These are phyloP conservation scores for Naganishia kalamii DNA, from an alignment of 768 basidiomycete species.

Conservation along the genomic window DNA sequence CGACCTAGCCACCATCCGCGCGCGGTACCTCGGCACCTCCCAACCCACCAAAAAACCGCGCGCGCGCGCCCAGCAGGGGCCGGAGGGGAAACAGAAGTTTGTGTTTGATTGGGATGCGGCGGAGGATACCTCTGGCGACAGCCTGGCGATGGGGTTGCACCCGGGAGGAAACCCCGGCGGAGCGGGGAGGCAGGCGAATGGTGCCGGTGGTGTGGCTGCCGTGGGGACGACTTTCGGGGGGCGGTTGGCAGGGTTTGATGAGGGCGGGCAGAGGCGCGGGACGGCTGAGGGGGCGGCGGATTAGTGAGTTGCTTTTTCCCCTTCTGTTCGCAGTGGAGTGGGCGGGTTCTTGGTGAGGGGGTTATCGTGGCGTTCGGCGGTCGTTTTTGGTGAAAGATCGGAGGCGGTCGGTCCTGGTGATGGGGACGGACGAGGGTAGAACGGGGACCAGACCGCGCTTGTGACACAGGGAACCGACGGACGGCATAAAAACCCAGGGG, in stretches of 20 bases:
- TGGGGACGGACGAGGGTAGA: too few relatives aligned
- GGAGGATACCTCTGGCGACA: slow-evolving; percentile 90
- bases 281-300: slow-evolving; percentile 15
- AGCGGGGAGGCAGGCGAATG: slow-evolving; percentile 31
- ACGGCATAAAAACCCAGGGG: too few relatives aligned
- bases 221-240: slow-evolving; percentile 45
- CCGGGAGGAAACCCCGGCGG: slow-evolving; percentile 37
- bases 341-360: too few relatives aligned
- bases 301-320: neutral
- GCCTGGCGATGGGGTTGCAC: too few relatives aligned
- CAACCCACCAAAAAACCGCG: slow-evolving; percentile 13
- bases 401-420: too few relatives aligned
- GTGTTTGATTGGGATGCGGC: slow-evolving; percentile 99
- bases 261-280: slow-evolving; percentile 31
- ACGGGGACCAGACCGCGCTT: too few relatives aligned
- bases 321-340: neutral
- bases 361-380: too few relatives aligned
- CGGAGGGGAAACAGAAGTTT: slow-evolving; percentile 70
- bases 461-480: too few relatives aligned
- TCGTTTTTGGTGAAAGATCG: too few relatives aligned
- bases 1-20: slow-evolving; percentile 75
- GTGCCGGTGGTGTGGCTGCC: neutral
- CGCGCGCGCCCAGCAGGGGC: neutral
- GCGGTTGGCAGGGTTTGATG: slow-evolving; percentile 41
- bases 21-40: slow-evolving; percentile 88